These are phyloP conservation scores for Pisolithus albus DNA, from an alignment of 768 basidiomycete genomes.

Conservation along the genomic window DNA sequence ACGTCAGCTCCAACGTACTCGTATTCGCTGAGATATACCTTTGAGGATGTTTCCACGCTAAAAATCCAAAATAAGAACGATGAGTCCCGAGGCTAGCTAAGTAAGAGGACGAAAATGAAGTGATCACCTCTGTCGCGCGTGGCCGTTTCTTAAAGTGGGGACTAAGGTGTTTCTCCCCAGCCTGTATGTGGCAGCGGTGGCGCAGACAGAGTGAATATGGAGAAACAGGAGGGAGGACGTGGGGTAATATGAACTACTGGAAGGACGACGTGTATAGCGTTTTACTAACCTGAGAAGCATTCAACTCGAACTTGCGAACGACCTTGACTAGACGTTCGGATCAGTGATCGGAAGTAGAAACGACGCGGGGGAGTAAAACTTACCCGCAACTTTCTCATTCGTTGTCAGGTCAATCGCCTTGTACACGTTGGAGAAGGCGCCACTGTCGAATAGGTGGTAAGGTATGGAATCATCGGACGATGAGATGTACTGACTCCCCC, in stretches of 20 bases:
- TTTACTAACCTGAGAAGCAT: conserved; percentile 78
- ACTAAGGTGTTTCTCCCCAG: conserved; percentile 90
- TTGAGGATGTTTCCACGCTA: conserved; percentile 98
- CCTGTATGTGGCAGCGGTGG: conserved; percentile 43
- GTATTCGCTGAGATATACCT: conserved; percentile 35
- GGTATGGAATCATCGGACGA: conserved; percentile 1
- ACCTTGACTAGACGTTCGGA: conserved; percentile 64
- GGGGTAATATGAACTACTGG: conserved; percentile 25
- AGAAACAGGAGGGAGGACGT: conserved; percentile 17
- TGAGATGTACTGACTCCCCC: conserved; percentile 71
- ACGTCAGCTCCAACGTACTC: conserved; percentile 1
- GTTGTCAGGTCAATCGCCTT: conserved; percentile 74
- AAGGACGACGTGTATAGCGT: conserved; percentile 9
- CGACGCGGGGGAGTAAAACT: conserved; percentile 17
- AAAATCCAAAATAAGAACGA: conserved; percentile 9
- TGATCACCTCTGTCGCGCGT: conserved; percentile 90
- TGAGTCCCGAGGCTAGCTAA: conserved; percentile 12
- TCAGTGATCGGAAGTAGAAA: conserved; percentile 1
- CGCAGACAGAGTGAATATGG: conserved; percentile 8
- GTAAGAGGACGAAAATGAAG: conserved; percentile 13
- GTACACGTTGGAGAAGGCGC: conserved; percentile 99
- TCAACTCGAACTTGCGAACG: conserved; percentile 89
- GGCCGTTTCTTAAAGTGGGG: conserved; percentile 94
- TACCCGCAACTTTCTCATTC: conserved; percentile 78
- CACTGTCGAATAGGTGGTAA: conserved; percentile 39